phyloP scores from a whole-genome alignment of 371 early-diverging fungal genomes.

The Apophysomyces sp. region DNA sequence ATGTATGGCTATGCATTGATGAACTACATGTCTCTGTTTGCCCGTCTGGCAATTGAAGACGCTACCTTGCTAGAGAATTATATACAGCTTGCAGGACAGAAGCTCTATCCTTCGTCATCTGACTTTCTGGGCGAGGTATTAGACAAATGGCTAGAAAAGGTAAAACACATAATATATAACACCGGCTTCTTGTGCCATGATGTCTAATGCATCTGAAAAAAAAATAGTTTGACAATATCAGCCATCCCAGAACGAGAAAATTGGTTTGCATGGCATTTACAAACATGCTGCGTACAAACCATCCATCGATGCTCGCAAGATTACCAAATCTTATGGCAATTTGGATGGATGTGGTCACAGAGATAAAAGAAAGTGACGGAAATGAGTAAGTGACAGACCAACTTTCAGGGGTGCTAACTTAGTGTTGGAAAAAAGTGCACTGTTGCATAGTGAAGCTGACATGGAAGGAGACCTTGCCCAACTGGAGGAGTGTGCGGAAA shows the following conservation, averaged over 20 bases:
- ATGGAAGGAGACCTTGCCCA: slow-evolving; percentile 55
- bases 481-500: slow-evolving; percentile 58
- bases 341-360: slow-evolving; percentile 66
- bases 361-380: slow-evolving; percentile 58
- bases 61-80: slow-evolving; percentile 47
- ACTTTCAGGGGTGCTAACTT: not conserved
- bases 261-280: slow-evolving; percentile 72
- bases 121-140: slow-evolving; percentile 48
- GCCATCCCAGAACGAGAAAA: slow-evolving; percentile 72
- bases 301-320: slow-evolving; percentile 42
- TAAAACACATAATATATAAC: slow-evolving; percentile 11
- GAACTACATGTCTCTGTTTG: slow-evolving; percentile 62
- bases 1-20: slow-evolving; percentile 64
- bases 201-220: no score
- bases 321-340: slow-evolving; percentile 58
- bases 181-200: not conserved
- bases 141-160: slow-evolving; percentile 72
- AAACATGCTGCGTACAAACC: slow-evolving; percentile 54
- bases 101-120: slow-evolving; percentile 34
- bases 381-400: slow-evolving; percentile 47
- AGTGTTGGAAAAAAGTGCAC: slow-evolving; percentile 32
- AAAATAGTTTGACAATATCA: slow-evolving; percentile 79
- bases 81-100: slow-evolving; percentile 45
- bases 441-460: slow-evolving; percentile 67
- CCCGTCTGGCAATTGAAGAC: slow-evolving; percentile 66